Evolutionary conservation across 768 basidiomycete genomes (phyloP).

Genomic region (Tulasnella sp.): DNA sequence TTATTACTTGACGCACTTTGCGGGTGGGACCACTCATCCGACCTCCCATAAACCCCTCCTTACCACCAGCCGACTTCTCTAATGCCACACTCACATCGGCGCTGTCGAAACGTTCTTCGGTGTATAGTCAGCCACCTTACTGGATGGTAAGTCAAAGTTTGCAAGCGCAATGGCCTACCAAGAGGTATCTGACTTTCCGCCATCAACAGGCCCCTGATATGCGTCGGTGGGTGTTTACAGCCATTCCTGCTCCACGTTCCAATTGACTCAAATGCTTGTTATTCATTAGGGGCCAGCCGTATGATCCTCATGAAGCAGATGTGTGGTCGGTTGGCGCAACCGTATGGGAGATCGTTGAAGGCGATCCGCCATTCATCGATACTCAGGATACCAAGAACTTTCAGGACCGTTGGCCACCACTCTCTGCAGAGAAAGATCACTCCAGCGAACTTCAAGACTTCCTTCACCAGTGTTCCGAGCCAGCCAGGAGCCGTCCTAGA

Average conservation of each 20-base stretch:
- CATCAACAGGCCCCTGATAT: constrained; percentile 58
- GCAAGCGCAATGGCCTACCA: background rate
- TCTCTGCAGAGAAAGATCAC: constrained; percentile 47
- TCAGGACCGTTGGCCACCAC: constrained; percentile 52
- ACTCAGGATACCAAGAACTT: constrained; percentile 37
- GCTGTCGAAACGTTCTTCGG: constrained; percentile 5
- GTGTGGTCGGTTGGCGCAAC: constrained; percentile 77
- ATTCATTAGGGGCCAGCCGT: constrained; percentile 41
- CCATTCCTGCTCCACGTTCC: background rate
- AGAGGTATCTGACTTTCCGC: background rate
- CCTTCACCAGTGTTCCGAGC: constrained; percentile 52
- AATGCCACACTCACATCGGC: constrained; percentile 43
- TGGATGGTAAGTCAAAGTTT: constrained; percentile 14
- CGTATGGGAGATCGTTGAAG: constrained; percentile 70
- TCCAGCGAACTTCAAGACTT: constrained; percentile 66
- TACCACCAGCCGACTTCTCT: constrained; percentile 60
- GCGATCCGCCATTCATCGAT: constrained; percentile 59
- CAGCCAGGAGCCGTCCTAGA: constrained; percentile 42
- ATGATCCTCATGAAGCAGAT: constrained; percentile 65
- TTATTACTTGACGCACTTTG: constrained; percentile 16
- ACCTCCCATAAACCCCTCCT: background rate
- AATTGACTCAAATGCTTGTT: background rate
- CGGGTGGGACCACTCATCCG: background rate
- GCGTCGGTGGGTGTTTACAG: constrained; percentile 42
- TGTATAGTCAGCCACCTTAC: constrained; percentile 17